phyloP scores from a whole-genome alignment of 768 basidiomycete species.

The Serendipita sp. region DNA sequence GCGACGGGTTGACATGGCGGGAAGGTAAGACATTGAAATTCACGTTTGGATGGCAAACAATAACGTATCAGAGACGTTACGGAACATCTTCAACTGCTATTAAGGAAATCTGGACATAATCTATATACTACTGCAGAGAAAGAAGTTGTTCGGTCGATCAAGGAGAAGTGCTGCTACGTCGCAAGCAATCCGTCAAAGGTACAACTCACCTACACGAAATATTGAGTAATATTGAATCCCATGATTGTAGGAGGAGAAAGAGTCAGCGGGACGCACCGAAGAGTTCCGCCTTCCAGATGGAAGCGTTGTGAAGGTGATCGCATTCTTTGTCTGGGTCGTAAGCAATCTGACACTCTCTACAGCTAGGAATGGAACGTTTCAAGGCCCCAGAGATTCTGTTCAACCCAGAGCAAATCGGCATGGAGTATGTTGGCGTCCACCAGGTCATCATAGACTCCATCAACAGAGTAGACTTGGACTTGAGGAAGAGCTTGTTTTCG shows the following conservation, averaged over 20 bases:
- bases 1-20: constrained; percentile 88
- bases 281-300: constrained; percentile 93
- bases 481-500: constrained; percentile 86
- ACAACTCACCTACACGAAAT: constrained; percentile 27
- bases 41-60: background rate
- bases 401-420: constrained; percentile 91
- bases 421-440: constrained; percentile 93
- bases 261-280: constrained; percentile 44
- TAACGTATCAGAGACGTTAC: constrained; percentile 66
- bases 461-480: constrained; percentile 87
- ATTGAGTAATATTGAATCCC: background rate
- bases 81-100: constrained; percentile 83
- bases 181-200: constrained; percentile 87
- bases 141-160: constrained; percentile 92
- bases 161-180: constrained; percentile 96
- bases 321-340: background rate
- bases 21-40: constrained; percentile 39
- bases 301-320: constrained; percentile 65
- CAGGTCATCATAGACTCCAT: constrained; percentile 99
- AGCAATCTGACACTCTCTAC: constrained; percentile 11
- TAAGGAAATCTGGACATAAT: constrained; percentile 89
- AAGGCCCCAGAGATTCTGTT: constrained; percentile 95
- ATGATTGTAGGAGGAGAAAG: constrained; percentile 8
- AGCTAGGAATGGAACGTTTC: constrained; percentile 93
- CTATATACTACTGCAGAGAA: constrained; percentile 94